A percentile compares a stretch with the other conserved stretches of the same genome.
These are phyloP conservation scores for Microcos paniculata DNA, from an alignment of 345 rosid species.

Conservation along the genomic window DNA sequence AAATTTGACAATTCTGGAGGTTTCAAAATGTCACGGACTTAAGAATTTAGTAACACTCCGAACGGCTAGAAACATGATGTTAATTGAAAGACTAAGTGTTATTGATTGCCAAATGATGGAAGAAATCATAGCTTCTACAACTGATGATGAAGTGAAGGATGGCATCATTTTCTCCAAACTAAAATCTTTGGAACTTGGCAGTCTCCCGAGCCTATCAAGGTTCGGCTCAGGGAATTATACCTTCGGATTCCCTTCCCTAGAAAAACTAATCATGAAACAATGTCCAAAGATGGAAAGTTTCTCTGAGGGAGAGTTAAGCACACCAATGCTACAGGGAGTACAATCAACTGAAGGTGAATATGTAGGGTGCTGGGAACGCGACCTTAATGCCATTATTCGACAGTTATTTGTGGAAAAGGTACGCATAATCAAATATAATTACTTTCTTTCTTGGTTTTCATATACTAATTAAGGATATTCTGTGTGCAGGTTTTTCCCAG, in stretches of 20 bases:
- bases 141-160: not conserved
- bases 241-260: slow-evolving; percentile 7
- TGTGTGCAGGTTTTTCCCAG: not conserved
- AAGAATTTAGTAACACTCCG: slow-evolving; percentile 7
- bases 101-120: slow-evolving; percentile 16
- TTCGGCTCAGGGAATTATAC: not conserved
- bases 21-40: slow-evolving; percentile 17
- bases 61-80: slow-evolving; percentile 21
- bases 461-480: not conserved
- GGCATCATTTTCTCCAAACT: slow-evolving; percentile 14
- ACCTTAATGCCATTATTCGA: not conserved
- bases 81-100: slow-evolving; percentile 16
- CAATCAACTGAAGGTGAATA: not conserved
- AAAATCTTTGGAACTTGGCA: slow-evolving; percentile 5
- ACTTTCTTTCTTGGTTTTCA: not conserved
- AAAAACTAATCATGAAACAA: not conserved
- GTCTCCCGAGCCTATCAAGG: slow-evolving; percentile 3
- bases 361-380: not conserved
- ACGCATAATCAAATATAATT: not conserved
- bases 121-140: slow-evolving; percentile 13
- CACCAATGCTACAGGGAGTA: not conserved
- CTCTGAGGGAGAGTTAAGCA: slow-evolving; percentile 1
- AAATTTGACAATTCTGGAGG: slow-evolving; percentile 15
- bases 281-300: slow-evolving; percentile 17
- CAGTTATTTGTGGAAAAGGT: not conserved